Base-by-base conservation (phyloP, 2,329 filamentous ascomycete genomes). In the Penicillium frequentans region DNA sequence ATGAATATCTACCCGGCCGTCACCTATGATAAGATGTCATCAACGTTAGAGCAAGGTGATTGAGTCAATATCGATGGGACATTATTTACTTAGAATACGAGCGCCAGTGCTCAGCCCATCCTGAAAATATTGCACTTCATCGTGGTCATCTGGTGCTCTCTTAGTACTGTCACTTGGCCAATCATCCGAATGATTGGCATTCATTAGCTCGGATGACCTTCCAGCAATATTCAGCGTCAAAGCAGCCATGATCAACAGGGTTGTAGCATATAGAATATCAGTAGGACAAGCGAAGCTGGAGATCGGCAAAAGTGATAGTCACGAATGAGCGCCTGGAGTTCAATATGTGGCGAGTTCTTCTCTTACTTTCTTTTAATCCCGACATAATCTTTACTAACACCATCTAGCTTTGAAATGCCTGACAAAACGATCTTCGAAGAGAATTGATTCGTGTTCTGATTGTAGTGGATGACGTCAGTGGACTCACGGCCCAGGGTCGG, bases 1-100 rank as follows among this genome's bases (percentile, higher is more conserved):
- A 10, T 60, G 58, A 10, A 67, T 67, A 23, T 63, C 62, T 14
- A 67, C 33, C 2, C 64, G 60, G 3, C 64, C 64, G 26, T 67
- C 63, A 2, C 61, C 64, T 66, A 24, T 27, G 23, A 46, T 26
- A 24, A 46, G 8, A 24, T 16, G 43, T n/a, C 21, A 46, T 27
- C 24, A 9, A 14, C 14, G 24, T 24, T 46, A 27, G 21, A 46
- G 14, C 21, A 46, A 46, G 14, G 2, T 45, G 2, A 46, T 16
- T 46, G 23, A 16, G 24, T 29, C 19, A 27, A 14, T 11, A 37
- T 37, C 16, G 16, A 8, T n/a, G 14, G 19, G 19, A 37, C n/a
- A 37, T 42, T n/a, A 58, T 52, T 23, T 29, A 64, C 62, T 51
- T 35, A 57, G 35, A 35, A 64, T 21, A 35, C 31, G 54, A 14